Percentiles rank a stretch among this genome's conserved stretches.
These are phyloP conservation scores for Xerocomus spinulosus DNA, from an alignment of 768 basidiomycete genomes.

Conservation along the genomic window DNA sequence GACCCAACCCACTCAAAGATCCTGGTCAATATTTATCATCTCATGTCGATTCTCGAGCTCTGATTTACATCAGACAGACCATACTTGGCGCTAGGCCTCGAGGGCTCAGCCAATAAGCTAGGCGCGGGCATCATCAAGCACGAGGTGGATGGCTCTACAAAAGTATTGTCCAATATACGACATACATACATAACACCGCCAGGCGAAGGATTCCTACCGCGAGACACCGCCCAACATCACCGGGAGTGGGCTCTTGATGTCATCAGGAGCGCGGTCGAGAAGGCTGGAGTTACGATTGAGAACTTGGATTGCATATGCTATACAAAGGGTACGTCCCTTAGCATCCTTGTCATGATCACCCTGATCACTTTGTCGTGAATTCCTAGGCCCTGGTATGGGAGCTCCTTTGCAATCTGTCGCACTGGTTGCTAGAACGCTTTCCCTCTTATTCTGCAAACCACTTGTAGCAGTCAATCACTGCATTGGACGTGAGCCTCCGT, in stretches of 20 bases:
- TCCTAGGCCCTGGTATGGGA: slow-evolving; percentile 96
- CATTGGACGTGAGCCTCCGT: slow-evolving; percentile 73
- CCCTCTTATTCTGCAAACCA: slow-evolving; percentile 84
- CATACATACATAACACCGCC: slow-evolving; percentile 99
- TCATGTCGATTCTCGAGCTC: slow-evolving; percentile 9
- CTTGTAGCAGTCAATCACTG: slow-evolving; percentile 99
- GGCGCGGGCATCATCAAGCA: slow-evolving; percentile 93
- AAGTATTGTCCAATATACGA: slow-evolving; percentile 85
- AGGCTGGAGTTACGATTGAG: slow-evolving; percentile 64
- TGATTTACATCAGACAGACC: slow-evolving; percentile 47
- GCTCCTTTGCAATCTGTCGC: slow-evolving; percentile 94
- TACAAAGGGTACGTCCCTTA: slow-evolving; percentile 73
- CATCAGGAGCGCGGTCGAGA: slow-evolving; percentile 67
- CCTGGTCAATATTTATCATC: slow-evolving; percentile 29
- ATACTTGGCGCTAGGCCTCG: slow-evolving; percentile 88
- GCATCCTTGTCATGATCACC: background rate
- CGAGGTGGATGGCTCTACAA: slow-evolving; percentile 60
- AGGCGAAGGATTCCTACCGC: slow-evolving; percentile 94
- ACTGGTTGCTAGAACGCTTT: slow-evolving; percentile 85
- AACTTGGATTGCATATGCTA: slow-evolving; percentile 94
- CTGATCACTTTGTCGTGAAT: slow-evolving; percentile 1
- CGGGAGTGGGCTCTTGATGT: slow-evolving; percentile 87
- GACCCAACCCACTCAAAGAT: slow-evolving; percentile 25
- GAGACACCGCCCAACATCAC: slow-evolving; percentile 95
- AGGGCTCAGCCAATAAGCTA: slow-evolving; percentile 97